Percentiles rank a stretch among this genome's conserved stretches.
Conservation (phyloP, 2,329 filamentous ascomycete genomes). For the Fusarium pseudonygamai region DNA sequence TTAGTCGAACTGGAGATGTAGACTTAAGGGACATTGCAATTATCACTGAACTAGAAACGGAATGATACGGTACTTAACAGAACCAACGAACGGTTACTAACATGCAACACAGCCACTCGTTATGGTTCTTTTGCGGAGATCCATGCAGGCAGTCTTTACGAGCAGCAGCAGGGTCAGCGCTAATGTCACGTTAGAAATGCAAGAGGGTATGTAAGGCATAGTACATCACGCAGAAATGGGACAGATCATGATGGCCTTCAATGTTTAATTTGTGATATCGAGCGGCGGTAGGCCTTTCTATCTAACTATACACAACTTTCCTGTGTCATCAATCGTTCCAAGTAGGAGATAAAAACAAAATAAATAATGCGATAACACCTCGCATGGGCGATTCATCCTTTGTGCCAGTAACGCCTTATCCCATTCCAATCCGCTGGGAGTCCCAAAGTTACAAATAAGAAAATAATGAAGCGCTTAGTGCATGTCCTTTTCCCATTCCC, state of each 20-base stretch:
- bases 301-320: constrained; percentile 44
- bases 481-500: constrained; percentile 26
- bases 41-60: background rate
- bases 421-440: constrained; percentile 34
- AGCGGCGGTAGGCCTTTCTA: constrained; percentile 43
- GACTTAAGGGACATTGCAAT: constrained; percentile 3
- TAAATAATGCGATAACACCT: constrained; percentile 38
- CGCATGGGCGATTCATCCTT: constrained; percentile 28
- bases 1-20: background rate
- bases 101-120: background rate
- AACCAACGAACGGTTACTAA: background rate
- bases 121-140: background rate
- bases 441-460: constrained; percentile 35
- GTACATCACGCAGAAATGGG: background rate
- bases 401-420: constrained; percentile 38
- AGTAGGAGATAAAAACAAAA: constrained; percentile 21
- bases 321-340: constrained; percentile 42
- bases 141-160: background rate
- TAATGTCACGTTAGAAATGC: background rate
- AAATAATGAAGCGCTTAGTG: constrained; percentile 38
- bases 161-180: background rate
- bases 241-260: constrained; percentile 7
- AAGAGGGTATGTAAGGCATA: background rate
- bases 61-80: background rate
- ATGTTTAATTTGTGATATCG: constrained; percentile 37